Evolutionary conservation across 2,329 filamentous ascomycete genomes (phyloP).

Genomic region (Ceratocystis papillata): DNA sequence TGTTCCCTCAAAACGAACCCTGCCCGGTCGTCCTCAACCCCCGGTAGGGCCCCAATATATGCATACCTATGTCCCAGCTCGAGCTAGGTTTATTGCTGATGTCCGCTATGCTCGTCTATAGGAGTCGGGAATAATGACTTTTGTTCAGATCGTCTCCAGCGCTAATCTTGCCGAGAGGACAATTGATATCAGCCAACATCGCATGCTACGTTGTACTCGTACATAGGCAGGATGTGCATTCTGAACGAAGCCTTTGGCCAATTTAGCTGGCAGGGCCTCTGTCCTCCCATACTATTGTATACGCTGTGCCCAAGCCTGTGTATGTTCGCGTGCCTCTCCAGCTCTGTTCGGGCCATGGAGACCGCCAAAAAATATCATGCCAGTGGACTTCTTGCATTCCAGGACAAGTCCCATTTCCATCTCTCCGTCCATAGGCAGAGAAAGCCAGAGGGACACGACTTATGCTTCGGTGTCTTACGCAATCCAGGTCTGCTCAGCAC

Average conservation of each 20-base stretch:
- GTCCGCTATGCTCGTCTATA: not conserved
- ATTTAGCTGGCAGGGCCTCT: too few relatives aligned
- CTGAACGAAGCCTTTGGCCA: not conserved
- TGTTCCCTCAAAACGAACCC: not conserved
- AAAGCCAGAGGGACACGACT: not conserved
- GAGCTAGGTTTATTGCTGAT: not conserved
- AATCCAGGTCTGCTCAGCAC: too few relatives aligned
- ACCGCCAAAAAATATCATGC: not conserved
- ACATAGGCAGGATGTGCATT: not conserved
- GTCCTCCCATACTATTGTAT: too few relatives aligned
- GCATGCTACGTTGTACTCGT: constrained; percentile 4
- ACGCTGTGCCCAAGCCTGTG: too few relatives aligned
- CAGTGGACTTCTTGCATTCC: constrained; percentile 11
- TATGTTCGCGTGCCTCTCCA: not conserved
- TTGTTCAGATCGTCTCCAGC: constrained; percentile 10
- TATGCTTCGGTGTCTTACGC: not conserved
- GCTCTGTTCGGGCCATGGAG: not conserved
- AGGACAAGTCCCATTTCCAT: constrained; percentile 16
- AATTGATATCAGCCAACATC: not conserved
- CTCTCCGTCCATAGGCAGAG: not conserved
- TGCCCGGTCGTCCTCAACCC: not conserved
- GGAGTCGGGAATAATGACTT: not conserved
- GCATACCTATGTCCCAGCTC: not conserved
- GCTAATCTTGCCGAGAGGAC: constrained; percentile 16
- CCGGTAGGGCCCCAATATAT: not conserved